Conservation (phyloP, 2,329 filamentous ascomycete genomes). For the Rhinocladiella mackenziei region DNA sequence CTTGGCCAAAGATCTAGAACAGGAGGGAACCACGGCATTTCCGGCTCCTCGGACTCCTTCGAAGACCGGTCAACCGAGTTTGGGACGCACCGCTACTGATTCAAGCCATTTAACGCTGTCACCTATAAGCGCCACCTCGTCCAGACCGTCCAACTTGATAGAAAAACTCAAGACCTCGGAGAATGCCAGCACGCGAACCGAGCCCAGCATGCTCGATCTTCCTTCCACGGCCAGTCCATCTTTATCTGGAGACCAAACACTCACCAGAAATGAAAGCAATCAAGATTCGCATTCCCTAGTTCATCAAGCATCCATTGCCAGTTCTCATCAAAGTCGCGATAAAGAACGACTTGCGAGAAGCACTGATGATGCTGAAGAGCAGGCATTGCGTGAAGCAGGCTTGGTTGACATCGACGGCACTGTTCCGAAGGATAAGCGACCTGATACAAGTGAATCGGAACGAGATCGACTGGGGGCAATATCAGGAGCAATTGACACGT, state of each 20-base stretch:
- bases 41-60: constrained; percentile 26
- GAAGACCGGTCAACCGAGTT: constrained; percentile 13
- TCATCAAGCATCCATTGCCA: constrained; percentile 40
- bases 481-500: constrained; percentile 40
- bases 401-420: constrained; percentile 51
- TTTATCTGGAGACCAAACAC: constrained; percentile 11
- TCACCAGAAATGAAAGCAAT: constrained; percentile 23
- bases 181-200: constrained; percentile 9
- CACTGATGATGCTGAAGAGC: constrained; percentile 57
- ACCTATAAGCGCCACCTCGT: constrained; percentile 22
- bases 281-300: constrained; percentile 31
- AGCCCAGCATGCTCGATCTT: constrained; percentile 11
- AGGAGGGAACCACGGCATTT: constrained; percentile 52
- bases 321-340: constrained; percentile 35
- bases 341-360: constrained; percentile 31
- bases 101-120: constrained; percentile 22
- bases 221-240: constrained; percentile 9
- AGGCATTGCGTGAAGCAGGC: constrained; percentile 64
- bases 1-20: constrained; percentile 75
- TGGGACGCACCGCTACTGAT: constrained; percentile 23
- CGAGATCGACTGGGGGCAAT: constrained; percentile 41
- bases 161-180: constrained; percentile 18
- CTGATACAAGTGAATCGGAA: constrained; percentile 43
- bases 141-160: constrained; percentile 16
- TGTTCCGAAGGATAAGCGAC: constrained; percentile 38